phyloP scores from a whole-genome alignment of 176 grass and related monocot genomes.

The Puccinellia tenuiflora region DNA sequence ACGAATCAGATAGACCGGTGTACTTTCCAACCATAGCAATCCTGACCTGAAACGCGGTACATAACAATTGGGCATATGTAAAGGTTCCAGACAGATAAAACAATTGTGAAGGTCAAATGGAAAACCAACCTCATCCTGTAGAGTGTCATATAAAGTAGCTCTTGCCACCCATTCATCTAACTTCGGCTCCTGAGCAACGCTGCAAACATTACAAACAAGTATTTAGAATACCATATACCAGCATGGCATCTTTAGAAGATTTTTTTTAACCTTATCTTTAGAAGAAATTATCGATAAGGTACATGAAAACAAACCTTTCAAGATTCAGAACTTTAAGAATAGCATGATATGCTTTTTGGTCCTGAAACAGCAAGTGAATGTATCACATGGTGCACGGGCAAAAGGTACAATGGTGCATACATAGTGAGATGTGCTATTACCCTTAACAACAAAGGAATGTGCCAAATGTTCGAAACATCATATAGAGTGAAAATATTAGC shows the following conservation, averaged over 20 bases:
- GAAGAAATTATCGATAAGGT: neutral
- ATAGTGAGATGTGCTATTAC: conserved; percentile 27
- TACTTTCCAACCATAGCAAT: conserved; percentile 16
- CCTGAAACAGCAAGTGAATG: neutral
- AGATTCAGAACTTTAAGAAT: conserved; percentile 19
- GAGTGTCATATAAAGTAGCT: conserved; percentile 20
- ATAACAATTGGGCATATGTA: neutral
- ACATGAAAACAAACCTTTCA: conserved; percentile 3
- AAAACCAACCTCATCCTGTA: conserved; percentile 2
- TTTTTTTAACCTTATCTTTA: too few species aligned
- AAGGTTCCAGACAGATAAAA: neutral
- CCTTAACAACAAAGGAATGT: conserved; percentile 39
- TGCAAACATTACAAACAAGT: neutral
- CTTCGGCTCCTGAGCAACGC: neutral
- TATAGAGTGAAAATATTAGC: conserved; percentile 48
- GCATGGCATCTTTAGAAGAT: neutral
- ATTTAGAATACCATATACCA: neutral
- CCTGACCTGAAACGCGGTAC: neutral
- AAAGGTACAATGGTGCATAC: neutral
- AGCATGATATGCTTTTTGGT: conserved; percentile 8
- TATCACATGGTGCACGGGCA: neutral
- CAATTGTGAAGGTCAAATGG: neutral
- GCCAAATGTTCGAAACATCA: conserved; percentile 60
- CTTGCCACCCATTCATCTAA: conserved; percentile 22
- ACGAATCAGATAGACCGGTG: neutral